phyloP scores from a whole-genome alignment of 345 rosid genomes.

The Cardamine occulta region DNA sequence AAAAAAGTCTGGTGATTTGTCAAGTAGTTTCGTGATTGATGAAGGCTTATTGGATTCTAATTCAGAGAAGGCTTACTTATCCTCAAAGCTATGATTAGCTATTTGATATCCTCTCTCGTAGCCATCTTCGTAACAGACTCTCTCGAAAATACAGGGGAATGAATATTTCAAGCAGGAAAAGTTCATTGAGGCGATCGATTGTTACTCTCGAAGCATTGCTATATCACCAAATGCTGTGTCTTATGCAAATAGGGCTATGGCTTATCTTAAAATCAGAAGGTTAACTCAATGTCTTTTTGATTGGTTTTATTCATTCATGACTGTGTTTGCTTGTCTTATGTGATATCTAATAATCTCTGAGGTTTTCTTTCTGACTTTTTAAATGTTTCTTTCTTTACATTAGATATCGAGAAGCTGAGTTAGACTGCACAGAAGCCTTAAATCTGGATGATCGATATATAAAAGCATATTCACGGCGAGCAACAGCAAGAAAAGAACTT shows the following conservation, averaged over 20 bases:
- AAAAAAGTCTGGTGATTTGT: slow-evolving; percentile 47
- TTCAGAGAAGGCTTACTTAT: slow-evolving; percentile 69
- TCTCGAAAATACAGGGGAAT: slow-evolving; percentile 61
- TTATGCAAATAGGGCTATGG: slow-evolving; percentile 93
- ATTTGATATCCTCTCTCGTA: background rate
- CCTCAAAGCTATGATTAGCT: slow-evolving; percentile 28
- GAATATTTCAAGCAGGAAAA: slow-evolving; percentile 83
- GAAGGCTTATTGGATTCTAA: slow-evolving; percentile 61
- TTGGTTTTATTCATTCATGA: slow-evolving; percentile 3
- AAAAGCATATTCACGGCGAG: slow-evolving; percentile 93
- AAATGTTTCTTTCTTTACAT: slow-evolving; percentile 19
- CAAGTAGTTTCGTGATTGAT: slow-evolving; percentile 51
- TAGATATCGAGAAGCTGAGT: slow-evolving; percentile 85
- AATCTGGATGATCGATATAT: slow-evolving; percentile 86
- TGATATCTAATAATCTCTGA: slow-evolving; percentile 4
- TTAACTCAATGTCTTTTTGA: slow-evolving; percentile 1
- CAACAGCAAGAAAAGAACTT: slow-evolving; percentile 83
- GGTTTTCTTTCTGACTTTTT: background rate
- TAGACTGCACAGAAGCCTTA: slow-evolving; percentile 92
- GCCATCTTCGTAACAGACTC: background rate
- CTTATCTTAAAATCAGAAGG: slow-evolving; percentile 86
- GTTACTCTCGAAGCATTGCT: slow-evolving; percentile 91
- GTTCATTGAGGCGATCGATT: slow-evolving; percentile 82
- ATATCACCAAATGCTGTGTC: slow-evolving; percentile 83
- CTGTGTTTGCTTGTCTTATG: background rate